Base-by-base conservation (phyloP, 345 rosid genomes). In the Ceriops tagal region DNA sequence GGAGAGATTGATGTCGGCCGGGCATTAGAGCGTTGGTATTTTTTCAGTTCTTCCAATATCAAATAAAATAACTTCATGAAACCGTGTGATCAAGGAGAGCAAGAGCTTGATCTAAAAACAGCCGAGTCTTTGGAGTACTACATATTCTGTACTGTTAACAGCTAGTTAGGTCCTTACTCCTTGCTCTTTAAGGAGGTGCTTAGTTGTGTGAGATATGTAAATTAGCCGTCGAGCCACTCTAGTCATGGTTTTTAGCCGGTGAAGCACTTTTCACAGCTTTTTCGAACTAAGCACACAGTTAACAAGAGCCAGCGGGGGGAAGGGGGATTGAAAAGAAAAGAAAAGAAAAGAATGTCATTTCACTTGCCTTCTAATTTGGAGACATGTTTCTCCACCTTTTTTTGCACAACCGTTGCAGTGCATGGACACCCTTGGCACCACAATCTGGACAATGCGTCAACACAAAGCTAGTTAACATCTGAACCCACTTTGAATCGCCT, bases 391-490 rank as follows among this genome's bases (percentile, higher is more conserved):
- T 90, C 89, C 28, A 92, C 96, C 79, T 83, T 90, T 75, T 75
- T 83, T 90, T 6, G 96, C 96, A 67, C 98, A 92, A n/a, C 96
- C 98, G 60, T 80, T 64, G 79, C 98, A 92, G 78, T 92, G 96
- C 89, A 90, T 89, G 32, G 98, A 87, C 73, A 90, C 98, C 80
- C 85, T 83, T 62, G 90, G 78, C 74, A 88, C 89, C 83, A 90
- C 97, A 82, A 81, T 83, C 97, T 92, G 53, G 82, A 79, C 20
- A 15, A 21, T 15, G 5, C 70, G 57, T 69, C 31, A 35, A 61
- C 65, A n/a, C 13, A 35, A 58, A 53, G 66, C 52, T 32, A 19
- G 19, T 62, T 24, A 66, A 37, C 31, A 20, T 24, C 51, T n/a
- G 28, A 53, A 16, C 61, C 49, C 47, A 43, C 47, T 11, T 43